Conservation (phyloP, 2,329 filamentous ascomycete species). For the Hypoxylon sp. region DNA sequence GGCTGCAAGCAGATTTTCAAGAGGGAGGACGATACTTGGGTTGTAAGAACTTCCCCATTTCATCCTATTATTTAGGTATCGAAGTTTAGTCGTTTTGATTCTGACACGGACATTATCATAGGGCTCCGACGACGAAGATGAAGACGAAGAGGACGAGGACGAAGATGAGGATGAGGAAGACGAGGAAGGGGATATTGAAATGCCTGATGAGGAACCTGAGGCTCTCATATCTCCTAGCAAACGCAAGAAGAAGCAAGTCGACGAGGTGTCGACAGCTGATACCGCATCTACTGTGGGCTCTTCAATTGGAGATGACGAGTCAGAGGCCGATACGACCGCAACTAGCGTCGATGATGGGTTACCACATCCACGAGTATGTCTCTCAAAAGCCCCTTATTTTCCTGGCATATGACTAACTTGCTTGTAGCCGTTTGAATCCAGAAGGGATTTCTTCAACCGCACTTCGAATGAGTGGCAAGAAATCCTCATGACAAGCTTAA, state of each 20-base stretch:
- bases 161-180: constrained; percentile 71
- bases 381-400: neutral
- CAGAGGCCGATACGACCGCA: constrained; percentile 61
- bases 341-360: constrained; percentile 79
- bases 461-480: constrained; percentile 94
- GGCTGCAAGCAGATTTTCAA: constrained; percentile 93
- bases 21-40: constrained; percentile 87
- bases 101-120: constrained; percentile 57
- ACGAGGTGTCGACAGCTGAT: constrained; percentile 60
- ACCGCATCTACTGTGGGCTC: constrained; percentile 56
- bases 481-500: constrained; percentile 81
- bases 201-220: constrained; percentile 64
- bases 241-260: constrained; percentile 67
- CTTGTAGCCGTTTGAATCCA: constrained; percentile 85
- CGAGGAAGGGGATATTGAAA: constrained; percentile 71
- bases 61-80: constrained; percentile 57
- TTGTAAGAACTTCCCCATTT: constrained; percentile 64
- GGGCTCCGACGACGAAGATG: constrained; percentile 66
- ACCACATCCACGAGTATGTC: constrained; percentile 75
- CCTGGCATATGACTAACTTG: constrained; percentile 22
- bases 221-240: constrained; percentile 68
- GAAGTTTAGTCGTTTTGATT: constrained; percentile 4
- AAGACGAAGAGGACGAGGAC: constrained; percentile 64
- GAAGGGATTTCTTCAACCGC: constrained; percentile 92
- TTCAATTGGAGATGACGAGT: constrained; percentile 60